Evolutionary conservation across 2,329 filamentous ascomycete genomes (phyloP).

Genomic region (Fusarium anthophilum): DNA sequence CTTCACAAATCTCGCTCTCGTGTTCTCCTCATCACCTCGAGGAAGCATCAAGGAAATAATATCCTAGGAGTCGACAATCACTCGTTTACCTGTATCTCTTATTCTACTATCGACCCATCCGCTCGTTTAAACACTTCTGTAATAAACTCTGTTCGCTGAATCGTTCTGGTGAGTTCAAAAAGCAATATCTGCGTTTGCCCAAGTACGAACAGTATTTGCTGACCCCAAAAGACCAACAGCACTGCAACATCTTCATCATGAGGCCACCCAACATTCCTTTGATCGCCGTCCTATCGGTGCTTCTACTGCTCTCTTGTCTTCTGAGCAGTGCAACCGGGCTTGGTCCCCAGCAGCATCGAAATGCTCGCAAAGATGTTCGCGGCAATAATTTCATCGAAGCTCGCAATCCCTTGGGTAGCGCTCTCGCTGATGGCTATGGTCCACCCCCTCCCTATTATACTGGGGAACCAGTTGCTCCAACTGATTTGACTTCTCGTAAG

Average conservation of each 20-base stretch:
- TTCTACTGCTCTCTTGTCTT: slow-evolving; percentile 41
- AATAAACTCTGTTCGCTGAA: not conserved
- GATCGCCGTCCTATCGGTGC: slow-evolving; percentile 45
- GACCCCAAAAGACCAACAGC: not conserved
- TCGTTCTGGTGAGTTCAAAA: not conserved
- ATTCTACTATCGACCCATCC: not conserved
- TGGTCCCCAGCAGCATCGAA: not conserved
- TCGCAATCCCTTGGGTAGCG: slow-evolving; percentile 4
- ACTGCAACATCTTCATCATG: slow-evolving; percentile 47
- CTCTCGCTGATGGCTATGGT: slow-evolving; percentile 30
- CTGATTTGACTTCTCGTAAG: slow-evolving; percentile 23
- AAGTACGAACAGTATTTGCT: not conserved
- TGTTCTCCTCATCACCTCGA: slow-evolving; percentile 5
- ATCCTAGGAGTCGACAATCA: not conserved
- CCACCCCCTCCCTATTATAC: slow-evolving; percentile 41
- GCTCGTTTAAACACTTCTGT: slow-evolving; percentile 8
- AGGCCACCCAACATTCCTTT: slow-evolving; percentile 45
- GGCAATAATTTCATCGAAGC: slow-evolving; percentile 15
- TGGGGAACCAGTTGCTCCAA: not conserved
- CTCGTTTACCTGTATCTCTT: slow-evolving; percentile 22
- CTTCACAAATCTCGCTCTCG: not conserved
- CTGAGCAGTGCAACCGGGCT: slow-evolving; percentile 12
- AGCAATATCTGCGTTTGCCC: not conserved
- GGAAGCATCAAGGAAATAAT: slow-evolving; percentile 4
- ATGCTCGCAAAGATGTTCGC: not conserved